Evolutionary conservation across 768 basidiomycete species (phyloP).

Genomic region (Mycena haematopus): DNA sequence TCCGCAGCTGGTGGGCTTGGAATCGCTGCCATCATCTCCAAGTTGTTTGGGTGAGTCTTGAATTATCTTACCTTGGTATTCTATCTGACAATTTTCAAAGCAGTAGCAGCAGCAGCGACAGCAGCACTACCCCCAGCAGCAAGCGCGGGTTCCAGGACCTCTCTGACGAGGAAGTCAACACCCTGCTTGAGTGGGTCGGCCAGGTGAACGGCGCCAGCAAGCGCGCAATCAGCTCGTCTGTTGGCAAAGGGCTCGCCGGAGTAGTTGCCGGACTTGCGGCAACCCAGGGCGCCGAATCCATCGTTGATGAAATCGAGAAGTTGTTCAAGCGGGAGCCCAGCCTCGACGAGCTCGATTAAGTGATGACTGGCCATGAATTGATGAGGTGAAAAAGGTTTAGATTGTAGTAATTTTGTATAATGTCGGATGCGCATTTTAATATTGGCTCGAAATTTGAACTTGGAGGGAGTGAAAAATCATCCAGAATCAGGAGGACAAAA

Average conservation of each 20-base stretch:
- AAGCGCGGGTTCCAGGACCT: constrained; percentile 22
- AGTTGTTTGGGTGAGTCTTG: constrained; percentile 19
- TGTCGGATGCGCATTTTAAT: constrained; percentile 12
- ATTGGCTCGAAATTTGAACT: constrained; percentile 1
- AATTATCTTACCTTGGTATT: neutral
- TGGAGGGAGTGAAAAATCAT: neutral
- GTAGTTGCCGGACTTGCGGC: constrained; percentile 13
- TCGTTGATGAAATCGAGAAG: constrained; percentile 9
- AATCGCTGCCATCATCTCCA: constrained; percentile 18
- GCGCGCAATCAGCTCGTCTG: constrained; percentile 9
- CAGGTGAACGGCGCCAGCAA: constrained; percentile 2
- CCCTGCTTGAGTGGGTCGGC: constrained; percentile 17
- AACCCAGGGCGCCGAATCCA: constrained; percentile 9
- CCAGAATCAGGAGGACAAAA: neutral
- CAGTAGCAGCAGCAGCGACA: neutral
- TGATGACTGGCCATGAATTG: neutral
- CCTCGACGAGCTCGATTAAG: constrained; percentile 23
- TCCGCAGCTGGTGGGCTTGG: constrained; percentile 21
- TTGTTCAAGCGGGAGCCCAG: constrained; percentile 10
- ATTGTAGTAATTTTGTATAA: constrained; percentile 1
- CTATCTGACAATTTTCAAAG: neutral
- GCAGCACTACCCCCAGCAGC: neutral
- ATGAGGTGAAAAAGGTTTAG: neutral
- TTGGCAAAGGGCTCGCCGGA: constrained; percentile 19
- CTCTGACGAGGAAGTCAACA: constrained; percentile 21